These are phyloP conservation scores for Lizanozyma gosingica DNA, from an alignment of 1,139 yeast species.

Conservation along the genomic window DNA sequence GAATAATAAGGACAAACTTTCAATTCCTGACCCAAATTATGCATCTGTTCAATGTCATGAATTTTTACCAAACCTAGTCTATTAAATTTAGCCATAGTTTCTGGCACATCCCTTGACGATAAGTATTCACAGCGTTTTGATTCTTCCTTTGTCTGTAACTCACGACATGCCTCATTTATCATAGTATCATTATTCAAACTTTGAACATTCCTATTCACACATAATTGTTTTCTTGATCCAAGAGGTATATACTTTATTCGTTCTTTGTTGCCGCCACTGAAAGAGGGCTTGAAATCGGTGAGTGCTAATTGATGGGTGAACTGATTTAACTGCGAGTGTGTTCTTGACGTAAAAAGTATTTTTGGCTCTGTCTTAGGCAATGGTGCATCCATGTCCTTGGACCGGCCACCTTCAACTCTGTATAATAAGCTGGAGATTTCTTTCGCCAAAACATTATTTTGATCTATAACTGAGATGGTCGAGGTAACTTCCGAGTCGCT, in stretches of 20 bases:
- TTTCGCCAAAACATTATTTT: conserved; percentile 23
- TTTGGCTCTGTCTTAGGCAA: conserved; percentile 37
- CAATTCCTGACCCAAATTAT: conserved; percentile 45
- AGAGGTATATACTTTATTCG: conserved; percentile 54
- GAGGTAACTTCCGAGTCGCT: conserved; percentile 20
- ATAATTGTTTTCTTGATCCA: conserved; percentile 80
- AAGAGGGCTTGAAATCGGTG: conserved; percentile 58
- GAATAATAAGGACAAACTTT: conserved; percentile 81
- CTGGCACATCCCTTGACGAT: conserved; percentile 23
- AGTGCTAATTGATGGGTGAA: conserved; percentile 65
- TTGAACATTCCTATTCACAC: conserved; percentile 60
- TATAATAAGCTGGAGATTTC: conserved; percentile 38
- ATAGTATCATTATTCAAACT: conserved; percentile 39
- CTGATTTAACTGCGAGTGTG: conserved; percentile 85
- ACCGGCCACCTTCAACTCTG: conserved; percentile 22
- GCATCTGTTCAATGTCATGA: conserved; percentile 80
- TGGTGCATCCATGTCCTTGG: conserved; percentile 13
- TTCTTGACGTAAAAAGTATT: conserved; percentile 66
- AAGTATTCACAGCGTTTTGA: conserved; percentile 42
- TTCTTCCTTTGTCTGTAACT: conserved; percentile 42
- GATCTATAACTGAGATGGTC: too few relatives aligned
- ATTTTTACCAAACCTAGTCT: conserved; percentile 54
- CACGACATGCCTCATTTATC: conserved; percentile 78
- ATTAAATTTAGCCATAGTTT: conserved; percentile 39
- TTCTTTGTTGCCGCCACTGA: conserved; percentile 30